Evolutionary conservation across 148 eudicot genomes (phyloP), one percentile per base, ranked within the genome.

Genomic region (Pouteria glomerata): DNA sequence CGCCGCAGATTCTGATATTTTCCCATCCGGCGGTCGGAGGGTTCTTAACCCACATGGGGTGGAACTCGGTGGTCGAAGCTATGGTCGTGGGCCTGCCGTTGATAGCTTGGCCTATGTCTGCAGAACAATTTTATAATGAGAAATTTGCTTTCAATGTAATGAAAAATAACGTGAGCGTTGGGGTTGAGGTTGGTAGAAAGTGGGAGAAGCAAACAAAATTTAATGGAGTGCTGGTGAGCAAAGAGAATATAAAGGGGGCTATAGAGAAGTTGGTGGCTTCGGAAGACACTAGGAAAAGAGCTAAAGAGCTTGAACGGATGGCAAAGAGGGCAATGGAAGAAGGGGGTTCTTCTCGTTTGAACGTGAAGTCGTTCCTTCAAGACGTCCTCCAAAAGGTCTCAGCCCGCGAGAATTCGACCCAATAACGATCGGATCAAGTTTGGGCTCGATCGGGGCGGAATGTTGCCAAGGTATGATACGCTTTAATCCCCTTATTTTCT

Each of bases 81-180:
- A 11, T 81, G 0, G 69, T 61, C 33, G 73, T 74, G 0, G 79
- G 81, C 31, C 23, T 78, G 57, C 76, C 84, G n/a, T 60, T 81
- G 81, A 64, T 78, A 12, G 78, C 84, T 0, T 81, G 79, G 79
- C 84, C 84, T 0, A 74, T 74, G 78, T 78, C 78, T 37, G 84
- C 84, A 0, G 82, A 84, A 21, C 84, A 84, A 18, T 81, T 84
- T 51, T 76, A 64, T 34, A 84, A 84, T 29, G 87, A 84, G 60
- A 78, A 73, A 55, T 78, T 81, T 10, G 41, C 78, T 1, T 55
- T 79, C 12, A 3, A 78, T 16, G 82, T 84, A 19, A 45, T 84
- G 34, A 53, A 24, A 15, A 74, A 70, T 53, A 84, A 82, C 0
- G 84, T 78, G 30, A 69, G 74, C 13, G 44, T 81, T 29, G 87